A percentile compares a stretch with the other conserved stretches of the same genome.
Evolutionary conservation across 257 asterid genomes (phyloP).

Genomic region (Pogostemon cablin): DNA sequence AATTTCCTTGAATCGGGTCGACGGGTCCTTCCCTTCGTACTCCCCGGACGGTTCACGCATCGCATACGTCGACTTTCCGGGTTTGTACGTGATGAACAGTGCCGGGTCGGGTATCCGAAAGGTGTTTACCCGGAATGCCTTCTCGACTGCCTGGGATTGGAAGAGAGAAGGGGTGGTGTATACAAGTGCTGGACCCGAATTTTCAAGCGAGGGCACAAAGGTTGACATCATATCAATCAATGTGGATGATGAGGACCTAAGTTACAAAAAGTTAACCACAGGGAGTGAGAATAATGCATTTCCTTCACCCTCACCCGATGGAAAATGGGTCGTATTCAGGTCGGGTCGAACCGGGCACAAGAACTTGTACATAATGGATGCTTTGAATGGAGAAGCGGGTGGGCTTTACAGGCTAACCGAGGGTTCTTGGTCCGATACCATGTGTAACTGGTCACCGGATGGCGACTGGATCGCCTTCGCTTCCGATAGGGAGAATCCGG

Average conservation of each 20-base stretch:
- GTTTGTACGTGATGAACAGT: slow-evolving; percentile 67
- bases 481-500: slow-evolving; percentile 79
- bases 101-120: slow-evolving; percentile 73
- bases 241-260: slow-evolving; percentile 61
- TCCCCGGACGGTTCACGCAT: slow-evolving; percentile 72
- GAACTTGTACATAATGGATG: slow-evolving; percentile 86
- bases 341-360: slow-evolving; percentile 88
- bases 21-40: slow-evolving; percentile 84
- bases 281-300: slow-evolving; percentile 83
- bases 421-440: slow-evolving; percentile 88
- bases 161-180: slow-evolving; percentile 80
- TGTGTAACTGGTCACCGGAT: slow-evolving; percentile 92
- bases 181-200: slow-evolving; percentile 79
- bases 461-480: slow-evolving; percentile 89
- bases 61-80: slow-evolving; percentile 66
- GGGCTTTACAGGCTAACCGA: slow-evolving; percentile 59
- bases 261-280: slow-evolving; percentile 52
- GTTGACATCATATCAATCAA: slow-evolving; percentile 76
- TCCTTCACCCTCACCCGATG: slow-evolving; percentile 91
- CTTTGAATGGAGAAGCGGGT: slow-evolving; percentile 66
- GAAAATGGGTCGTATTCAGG: slow-evolving; percentile 83
- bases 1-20: slow-evolving; percentile 68
- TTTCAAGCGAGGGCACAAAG: slow-evolving; percentile 68
- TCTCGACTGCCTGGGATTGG: slow-evolving; percentile 84
- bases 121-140: slow-evolving; percentile 45